phyloP scores from a whole-genome alignment of 140 eudicot genomes.

The Anethum foeniculum region DNA sequence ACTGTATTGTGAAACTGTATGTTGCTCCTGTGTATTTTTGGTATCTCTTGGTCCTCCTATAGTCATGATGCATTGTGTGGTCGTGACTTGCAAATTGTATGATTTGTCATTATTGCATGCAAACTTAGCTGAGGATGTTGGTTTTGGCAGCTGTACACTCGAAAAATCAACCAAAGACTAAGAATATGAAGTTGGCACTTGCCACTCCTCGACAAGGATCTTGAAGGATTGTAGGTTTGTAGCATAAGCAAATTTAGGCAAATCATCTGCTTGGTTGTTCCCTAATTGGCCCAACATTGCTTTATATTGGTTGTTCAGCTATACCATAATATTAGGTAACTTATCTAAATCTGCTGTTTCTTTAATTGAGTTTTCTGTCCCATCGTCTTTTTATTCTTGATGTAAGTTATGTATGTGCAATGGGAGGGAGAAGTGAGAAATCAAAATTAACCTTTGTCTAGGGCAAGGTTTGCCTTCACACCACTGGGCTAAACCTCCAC shows the following conservation, averaged over 20 bases:
- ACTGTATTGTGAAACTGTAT: neutral
- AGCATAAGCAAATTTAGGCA: neutral
- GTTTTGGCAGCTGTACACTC: neutral
- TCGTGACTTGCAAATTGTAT: neutral
- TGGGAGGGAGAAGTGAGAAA: neutral
- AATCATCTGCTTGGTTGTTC: neutral
- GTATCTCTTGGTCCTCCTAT: neutral
- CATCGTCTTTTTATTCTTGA: neutral
- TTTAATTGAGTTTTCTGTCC: neutral
- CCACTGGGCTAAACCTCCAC: neutral
- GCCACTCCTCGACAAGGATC: neutral
- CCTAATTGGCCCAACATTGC: neutral
- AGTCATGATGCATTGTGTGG: neutral
- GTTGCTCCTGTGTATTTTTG: neutral
- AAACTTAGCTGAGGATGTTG: neutral
- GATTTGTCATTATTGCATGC: neutral
- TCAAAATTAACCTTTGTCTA: neutral
- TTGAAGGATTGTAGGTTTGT: neutral
- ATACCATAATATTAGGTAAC: neutral
- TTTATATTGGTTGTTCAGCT: slow-evolving; percentile 6
- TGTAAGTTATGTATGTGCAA: neutral
- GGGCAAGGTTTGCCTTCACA: neutral
- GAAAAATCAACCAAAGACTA: neutral
- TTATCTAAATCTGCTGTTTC: neutral
- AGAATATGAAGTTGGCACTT: neutral